Evolutionary conservation across 2,329 filamentous ascomycete genomes (phyloP).

Genomic region (Lizonia empirigonia): DNA sequence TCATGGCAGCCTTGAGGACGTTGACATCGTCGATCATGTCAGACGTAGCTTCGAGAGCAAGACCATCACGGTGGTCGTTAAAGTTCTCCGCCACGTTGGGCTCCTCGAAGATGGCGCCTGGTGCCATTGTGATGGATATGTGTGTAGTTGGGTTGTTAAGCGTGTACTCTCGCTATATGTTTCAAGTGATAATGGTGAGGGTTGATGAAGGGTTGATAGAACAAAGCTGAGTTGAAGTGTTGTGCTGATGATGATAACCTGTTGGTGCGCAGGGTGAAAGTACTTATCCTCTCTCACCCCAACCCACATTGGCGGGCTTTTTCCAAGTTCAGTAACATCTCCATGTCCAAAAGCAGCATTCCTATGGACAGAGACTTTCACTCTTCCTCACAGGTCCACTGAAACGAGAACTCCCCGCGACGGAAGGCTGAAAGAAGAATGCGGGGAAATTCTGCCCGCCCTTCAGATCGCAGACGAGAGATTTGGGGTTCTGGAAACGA

Average conservation of each 20-base stretch:
- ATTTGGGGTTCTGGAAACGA: constrained; percentile 30
- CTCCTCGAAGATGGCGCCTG: constrained; percentile 51
- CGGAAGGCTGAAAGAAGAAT: constrained; percentile 17
- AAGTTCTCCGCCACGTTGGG: constrained; percentile 52
- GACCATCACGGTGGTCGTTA: constrained; percentile 60
- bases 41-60: constrained; percentile 63
- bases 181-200: constrained; percentile 3
- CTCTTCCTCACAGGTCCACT: constrained; percentile 29
- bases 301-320: constrained; percentile 23
- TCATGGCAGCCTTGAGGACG: constrained; percentile 61
- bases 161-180: constrained; percentile 15
- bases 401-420: constrained; percentile 22
- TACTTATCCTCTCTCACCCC: constrained; percentile 28
- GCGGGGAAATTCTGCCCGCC: constrained; percentile 41
- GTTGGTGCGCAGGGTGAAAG: constrained; percentile 6
- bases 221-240: neutral
- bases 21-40: constrained; percentile 67
- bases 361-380: constrained; percentile 19
- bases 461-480: constrained; percentile 7
- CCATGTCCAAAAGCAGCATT: constrained; percentile 4
- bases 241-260: constrained; percentile 3
- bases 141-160: constrained; percentile 17
- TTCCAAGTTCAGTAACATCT: constrained; percentile 10
- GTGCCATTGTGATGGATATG: constrained; percentile 49
- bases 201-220: neutral